These are phyloP conservation scores for Furcasterigmium sp. DNA, from an alignment of 2,329 filamentous ascomycete genomes.

Conservation along the genomic window DNA sequence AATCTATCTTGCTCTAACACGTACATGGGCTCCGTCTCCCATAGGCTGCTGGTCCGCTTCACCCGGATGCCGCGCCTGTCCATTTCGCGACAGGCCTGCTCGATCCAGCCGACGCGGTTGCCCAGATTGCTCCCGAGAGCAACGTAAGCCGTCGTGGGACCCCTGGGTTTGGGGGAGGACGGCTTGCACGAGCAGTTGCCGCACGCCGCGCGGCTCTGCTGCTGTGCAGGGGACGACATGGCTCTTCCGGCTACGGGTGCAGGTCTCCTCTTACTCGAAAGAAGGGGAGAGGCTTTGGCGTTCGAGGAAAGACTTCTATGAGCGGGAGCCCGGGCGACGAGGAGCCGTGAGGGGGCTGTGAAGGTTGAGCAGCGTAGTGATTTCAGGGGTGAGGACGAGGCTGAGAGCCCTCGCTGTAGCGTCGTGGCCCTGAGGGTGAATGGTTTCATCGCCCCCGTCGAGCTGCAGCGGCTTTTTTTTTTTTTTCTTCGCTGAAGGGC, in stretches of 20 bases:
- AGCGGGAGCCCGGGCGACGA: too few relatives aligned
- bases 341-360: not conserved
- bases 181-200: conserved; percentile 26
- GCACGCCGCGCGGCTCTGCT: conserved; percentile 18
- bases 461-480: not conserved
- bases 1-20: conserved; percentile 84
- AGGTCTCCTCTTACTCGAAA: too few relatives aligned
- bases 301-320: too few relatives aligned
- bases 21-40: conserved; percentile 97
- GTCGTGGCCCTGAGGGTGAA: conserved; percentile 1
- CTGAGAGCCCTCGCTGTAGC: conserved; percentile 1
- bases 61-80: conserved; percentile 67
- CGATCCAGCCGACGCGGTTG: conserved; percentile 78
- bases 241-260: not conserved
- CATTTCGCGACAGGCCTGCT: conserved; percentile 76
- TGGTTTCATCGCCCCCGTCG: not conserved
- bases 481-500: not conserved
- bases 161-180: conserved; percentile 12
- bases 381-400: not conserved
- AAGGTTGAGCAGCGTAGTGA: too few relatives aligned
- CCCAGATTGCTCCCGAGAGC: conserved; percentile 92
- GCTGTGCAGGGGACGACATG: not conserved
- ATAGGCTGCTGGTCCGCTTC: conserved; percentile 77
- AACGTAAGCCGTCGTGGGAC: conserved; percentile 60
- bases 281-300: too few relatives aligned